Evolutionary conservation across 805 yeast genomes (phyloP), one percentile per base, ranked within the genome.

Genomic region (Metschnikowia cerradonensis): DNA sequence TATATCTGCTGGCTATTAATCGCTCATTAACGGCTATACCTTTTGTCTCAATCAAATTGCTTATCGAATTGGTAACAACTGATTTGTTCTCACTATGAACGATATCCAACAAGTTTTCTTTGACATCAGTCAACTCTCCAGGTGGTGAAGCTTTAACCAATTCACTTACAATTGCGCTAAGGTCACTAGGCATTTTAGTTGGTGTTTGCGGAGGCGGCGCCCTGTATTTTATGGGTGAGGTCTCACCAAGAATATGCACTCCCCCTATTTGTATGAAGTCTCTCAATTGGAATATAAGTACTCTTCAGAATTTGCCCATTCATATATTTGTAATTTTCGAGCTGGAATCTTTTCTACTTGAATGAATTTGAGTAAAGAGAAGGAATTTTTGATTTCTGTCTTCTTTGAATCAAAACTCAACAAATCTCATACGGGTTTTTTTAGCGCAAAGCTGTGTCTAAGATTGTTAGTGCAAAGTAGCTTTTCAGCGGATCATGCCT

Each of bases 61-160:
- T 71, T 30, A 71, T 50, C 5, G 75, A 57, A 17, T 59, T 52
- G 51, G 63, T 65, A 41, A 71, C 58, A 11, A 61, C 52, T 14
- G 62, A 50, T 36, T 54, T 48, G 32, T 54, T 54, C n/a, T 59
- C 53, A 5, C 52, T 57, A 2, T 61, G 53, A 14, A 70, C 53
- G 17, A 73, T 58, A 3, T 61, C 45, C 17, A 52, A 33, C 35
- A 73, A 60, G 37, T 63, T 68, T 2, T 61, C 49, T 31, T 58
- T 54, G 3, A 70, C 67, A 4, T 62, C 68, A 6, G 50, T 52
- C 37, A 71, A 58, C 55, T 73, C 78, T 0, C 73, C 75, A 6
- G 75, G 67, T 35, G 78, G 77, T 3, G 76, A 64, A 6, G 71
- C 52, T 30, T 58, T 52, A 10, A 71, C 72, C 41, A 73, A 63